Percentiles rank a stretch among this genome's conserved stretches.
These are phyloP conservation scores for Isoetes taiwanensis DNA, from an alignment of 75 land plant species.

Conservation along the genomic window DNA sequence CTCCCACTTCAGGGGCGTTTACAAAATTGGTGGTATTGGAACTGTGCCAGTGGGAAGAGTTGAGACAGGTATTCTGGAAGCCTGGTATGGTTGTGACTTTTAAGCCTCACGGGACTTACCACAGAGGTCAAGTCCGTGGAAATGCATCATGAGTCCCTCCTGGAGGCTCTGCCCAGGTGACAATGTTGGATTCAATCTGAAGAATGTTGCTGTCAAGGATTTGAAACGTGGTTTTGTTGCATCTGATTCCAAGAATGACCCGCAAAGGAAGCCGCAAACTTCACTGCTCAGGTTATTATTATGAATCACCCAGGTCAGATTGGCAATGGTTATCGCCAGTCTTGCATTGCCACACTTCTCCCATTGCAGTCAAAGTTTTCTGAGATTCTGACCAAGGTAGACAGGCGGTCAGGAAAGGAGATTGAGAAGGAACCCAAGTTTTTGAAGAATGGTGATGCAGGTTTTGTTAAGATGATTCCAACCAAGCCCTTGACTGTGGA, in stretches of 20 bases:
- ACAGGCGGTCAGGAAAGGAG: constrained; percentile 37
- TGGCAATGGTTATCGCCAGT: constrained; percentile 46
- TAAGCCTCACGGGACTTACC: neutral
- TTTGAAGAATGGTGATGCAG: constrained; percentile 61
- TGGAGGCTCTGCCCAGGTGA: constrained; percentile 41
- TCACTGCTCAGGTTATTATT: constrained; percentile 35
- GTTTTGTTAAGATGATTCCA: constrained; percentile 56
- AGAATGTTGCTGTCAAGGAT: constrained; percentile 48
- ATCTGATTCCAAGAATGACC: constrained; percentile 41
- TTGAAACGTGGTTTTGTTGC: constrained; percentile 37
- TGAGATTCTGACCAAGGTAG: constrained; percentile 38
- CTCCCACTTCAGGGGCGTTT: constrained; percentile 33
- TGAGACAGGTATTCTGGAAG: constrained; percentile 32
- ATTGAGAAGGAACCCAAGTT: constrained; percentile 51
- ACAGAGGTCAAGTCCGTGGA: constrained; percentile 40
- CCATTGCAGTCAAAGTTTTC: constrained; percentile 45
- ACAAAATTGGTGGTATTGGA: constrained; percentile 45
- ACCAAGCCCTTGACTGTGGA: constrained; percentile 86
- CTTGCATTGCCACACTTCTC: constrained; percentile 47
- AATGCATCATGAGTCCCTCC: constrained; percentile 40
- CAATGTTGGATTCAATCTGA: constrained; percentile 33
- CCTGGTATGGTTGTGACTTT: constrained; percentile 40
- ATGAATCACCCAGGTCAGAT: constrained; percentile 52
- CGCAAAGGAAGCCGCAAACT: constrained; percentile 40
- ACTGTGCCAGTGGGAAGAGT: constrained; percentile 49